A percentile compares a stretch with the other conserved stretches of the same genome.
Evolutionary conservation across 352 stramenopile species (phyloP).

Genomic region (Pythium chondricola): DNA sequence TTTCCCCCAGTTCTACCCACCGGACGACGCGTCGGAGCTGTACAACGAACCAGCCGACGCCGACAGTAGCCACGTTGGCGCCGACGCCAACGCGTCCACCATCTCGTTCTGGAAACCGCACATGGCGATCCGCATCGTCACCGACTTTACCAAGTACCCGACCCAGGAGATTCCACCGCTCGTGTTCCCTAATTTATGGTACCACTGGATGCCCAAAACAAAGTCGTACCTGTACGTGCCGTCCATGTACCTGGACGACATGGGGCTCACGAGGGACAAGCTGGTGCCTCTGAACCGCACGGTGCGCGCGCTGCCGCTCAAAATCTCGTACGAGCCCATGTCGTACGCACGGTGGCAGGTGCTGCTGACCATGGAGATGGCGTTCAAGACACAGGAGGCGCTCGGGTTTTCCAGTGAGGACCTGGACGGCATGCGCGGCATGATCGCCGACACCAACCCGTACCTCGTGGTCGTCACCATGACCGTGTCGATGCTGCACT

Average conservation of each 20-base stretch:
- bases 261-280: slow-evolving; percentile 63
- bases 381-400: slow-evolving; percentile 52
- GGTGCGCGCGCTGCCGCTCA: slow-evolving; percentile 44
- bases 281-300: slow-evolving; percentile 61
- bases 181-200: slow-evolving; percentile 65
- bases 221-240: slow-evolving; percentile 61
- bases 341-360: slow-evolving; percentile 78
- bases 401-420: slow-evolving; percentile 55
- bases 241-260: slow-evolving; percentile 73
- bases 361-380: slow-evolving; percentile 60
- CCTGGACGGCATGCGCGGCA: slow-evolving; percentile 90
- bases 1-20: slow-evolving; percentile 12
- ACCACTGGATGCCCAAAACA: slow-evolving; percentile 43
- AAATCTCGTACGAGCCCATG: slow-evolving; percentile 68
- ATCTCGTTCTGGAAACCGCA: slow-evolving; percentile 76
- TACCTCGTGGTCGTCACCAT: slow-evolving; percentile 93
- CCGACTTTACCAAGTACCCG: slow-evolving; percentile 64
- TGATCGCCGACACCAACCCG: slow-evolving; percentile 92
- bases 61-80: too few species aligned
- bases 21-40: slow-evolving; percentile 2
- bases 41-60: slow-evolving; percentile 7
- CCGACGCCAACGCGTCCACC: too few species aligned
- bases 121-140: slow-evolving; percentile 65
- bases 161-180: slow-evolving; percentile 57
- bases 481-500: slow-evolving; percentile 93